Percentiles rank a stretch among this genome's conserved stretches.
Conservation (phyloP, 768 basidiomycete species). For the Podaxis pistillaris region DNA sequence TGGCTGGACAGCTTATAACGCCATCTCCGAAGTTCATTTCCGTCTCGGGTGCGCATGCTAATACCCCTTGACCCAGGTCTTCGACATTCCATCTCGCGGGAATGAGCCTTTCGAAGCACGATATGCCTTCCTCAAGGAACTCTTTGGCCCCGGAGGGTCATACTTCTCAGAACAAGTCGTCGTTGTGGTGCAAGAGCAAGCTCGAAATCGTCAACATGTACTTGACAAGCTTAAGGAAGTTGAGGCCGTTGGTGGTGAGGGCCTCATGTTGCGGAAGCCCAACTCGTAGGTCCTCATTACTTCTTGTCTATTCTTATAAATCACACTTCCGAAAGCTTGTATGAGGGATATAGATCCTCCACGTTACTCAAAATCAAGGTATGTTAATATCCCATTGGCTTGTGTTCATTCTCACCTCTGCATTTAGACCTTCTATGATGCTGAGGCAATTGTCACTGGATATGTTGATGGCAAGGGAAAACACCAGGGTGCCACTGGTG, state of each 20-base stretch:
- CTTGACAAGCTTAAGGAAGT: constrained; percentile 53
- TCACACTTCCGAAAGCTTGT: constrained; percentile 20
- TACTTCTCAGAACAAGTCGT: constrained; percentile 40
- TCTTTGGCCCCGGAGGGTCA: constrained; percentile 46
- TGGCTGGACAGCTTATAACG: neutral
- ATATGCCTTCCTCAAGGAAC: constrained; percentile 38
- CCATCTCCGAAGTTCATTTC: neutral
- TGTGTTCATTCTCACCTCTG: neutral
- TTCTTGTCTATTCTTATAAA: neutral
- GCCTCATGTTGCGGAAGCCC: constrained; percentile 54
- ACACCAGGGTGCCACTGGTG: constrained; percentile 46
- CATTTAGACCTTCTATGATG: constrained; percentile 54
- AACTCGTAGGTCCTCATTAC: constrained; percentile 36
- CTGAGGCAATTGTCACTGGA: constrained; percentile 58
- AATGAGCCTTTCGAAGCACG: constrained; percentile 51
- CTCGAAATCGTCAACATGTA: constrained; percentile 47
- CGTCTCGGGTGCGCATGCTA: neutral
- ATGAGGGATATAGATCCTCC: constrained; percentile 48
- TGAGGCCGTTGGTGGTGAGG: constrained; percentile 55
- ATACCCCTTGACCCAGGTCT: constrained; percentile 36
- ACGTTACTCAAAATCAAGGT: constrained; percentile 58
- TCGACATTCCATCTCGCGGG: constrained; percentile 53
- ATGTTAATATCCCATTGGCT: neutral
- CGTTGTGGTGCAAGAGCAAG: constrained; percentile 48
- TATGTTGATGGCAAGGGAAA: constrained; percentile 54